Base-by-base conservation (phyloP, 2,329 filamentous ascomycete genomes). In the Cephalotrichum gorgonifer region DNA sequence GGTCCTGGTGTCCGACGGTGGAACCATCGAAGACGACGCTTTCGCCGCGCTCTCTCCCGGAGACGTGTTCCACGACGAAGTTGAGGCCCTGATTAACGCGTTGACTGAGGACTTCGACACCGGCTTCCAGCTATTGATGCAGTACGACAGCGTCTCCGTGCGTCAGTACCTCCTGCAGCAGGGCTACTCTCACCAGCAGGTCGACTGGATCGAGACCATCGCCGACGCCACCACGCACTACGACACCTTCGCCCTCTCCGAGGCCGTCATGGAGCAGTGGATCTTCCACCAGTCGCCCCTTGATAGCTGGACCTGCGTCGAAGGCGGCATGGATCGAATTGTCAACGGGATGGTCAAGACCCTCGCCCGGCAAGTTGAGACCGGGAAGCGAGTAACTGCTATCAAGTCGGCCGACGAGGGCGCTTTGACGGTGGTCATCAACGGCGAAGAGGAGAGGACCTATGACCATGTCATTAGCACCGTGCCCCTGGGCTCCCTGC, bases 251-350 rank as follows among this genome's bases (percentile, higher is more conserved):
- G 55, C 55, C 2, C 54, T 57, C 48, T 50, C 53, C 2, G 55
- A 57, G 35, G 53, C 54, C 8, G 52, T 57, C 2, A 31, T 57
- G 3, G 56, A 58, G 33, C 44, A 55, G 30, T 58, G 56, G 56
- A 53, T 58, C 30, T 63, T 64, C 20, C 50, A 54, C 23, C 50
- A 52, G 39, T 43, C 51, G 8, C 43, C 52, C n/a, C 49, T 54
- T 17, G 27, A 48, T 20, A 39, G 57, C 7, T 65, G 63, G 62
- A 54, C 52, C 23, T 61, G 60, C 28, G 57, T 66, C 50, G 55
- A 62, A 20, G 63, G 63, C 14, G 63, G 63, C 15, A 57, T 59
- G 53, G 54, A 55, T 31, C 47, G 39, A 7, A 27, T 49, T 26
- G 26, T 43, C 9, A 6, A 43, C 28, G 47, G 47, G 30, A 49